Evolutionary conservation across 495 filamentous ascomycete genomes (phyloP), one percentile per base, ranked within the genome.

Genomic region (Aspergillus carlsbadensis): DNA sequence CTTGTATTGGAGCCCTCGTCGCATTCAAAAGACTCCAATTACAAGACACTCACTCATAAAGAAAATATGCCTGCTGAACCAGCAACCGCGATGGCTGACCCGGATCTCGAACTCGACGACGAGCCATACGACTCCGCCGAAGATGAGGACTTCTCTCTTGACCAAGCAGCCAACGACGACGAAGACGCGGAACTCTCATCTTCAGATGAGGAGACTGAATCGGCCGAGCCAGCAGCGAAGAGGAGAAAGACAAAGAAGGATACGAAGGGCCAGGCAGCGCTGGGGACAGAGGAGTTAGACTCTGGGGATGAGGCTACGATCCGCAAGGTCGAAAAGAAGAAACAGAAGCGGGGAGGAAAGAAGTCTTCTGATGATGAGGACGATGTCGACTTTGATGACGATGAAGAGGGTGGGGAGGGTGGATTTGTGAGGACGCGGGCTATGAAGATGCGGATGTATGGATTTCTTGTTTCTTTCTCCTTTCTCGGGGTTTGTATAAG

Each of bases 241-340:
- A 74, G 67, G 59, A 72, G 69, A 31, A 80, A 75, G 56, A 68
- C 59, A 14, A 71, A 61, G 21, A 62, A 60, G 56, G 35, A 43
- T 7, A 44, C 22, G 6, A n/a, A 33, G 7, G 35, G 58, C 7
- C 59, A 66, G 2, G 58, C 67, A 14, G 20, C 20, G 14, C 44
- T 61, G 0, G 64, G 56, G 15, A 66, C 65, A 18, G 78, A 81
- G 4, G 72, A 70, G 26, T 57, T 83, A 26, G 79, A 81, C 41
- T 91, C 89, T 1, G 89, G 90, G n/a, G 90, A 95, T 67, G 90
- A 94, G 66, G 82, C 78, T 0, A 88, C 88, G 13, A 87, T 93
- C 60, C 72, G 76, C 75, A 83, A 73, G 78, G 84, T 57, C 61
- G 78, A 66, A 56, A 77, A 81, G 45, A 80, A 70, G 61, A 72